Conservation (phyloP, 306 rosid species). For the Geum urbanum region DNA sequence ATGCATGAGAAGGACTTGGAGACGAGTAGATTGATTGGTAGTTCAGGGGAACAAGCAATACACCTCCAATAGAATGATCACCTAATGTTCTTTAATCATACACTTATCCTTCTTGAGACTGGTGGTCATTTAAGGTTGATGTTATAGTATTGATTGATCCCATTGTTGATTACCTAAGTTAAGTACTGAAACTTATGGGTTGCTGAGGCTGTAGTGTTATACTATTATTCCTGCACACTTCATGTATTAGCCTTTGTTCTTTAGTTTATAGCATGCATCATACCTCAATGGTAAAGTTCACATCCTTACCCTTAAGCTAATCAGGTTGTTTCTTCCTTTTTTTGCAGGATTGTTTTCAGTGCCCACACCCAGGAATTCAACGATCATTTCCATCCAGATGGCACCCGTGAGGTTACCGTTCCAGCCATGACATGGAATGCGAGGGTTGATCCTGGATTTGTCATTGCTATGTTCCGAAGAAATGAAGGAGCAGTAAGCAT, state of each 20-base stretch:
- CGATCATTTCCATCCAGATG: constrained; percentile 45
- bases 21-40: neutral
- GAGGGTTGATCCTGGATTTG: constrained; percentile 68
- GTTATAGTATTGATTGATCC: neutral
- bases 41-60: neutral
- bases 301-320: constrained; percentile 9
- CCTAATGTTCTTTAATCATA: neutral
- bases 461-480: constrained; percentile 52
- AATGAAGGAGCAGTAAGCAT: constrained; percentile 45
- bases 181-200: neutral
- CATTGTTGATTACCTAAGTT: neutral
- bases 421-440: constrained; percentile 74
- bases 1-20: neutral
- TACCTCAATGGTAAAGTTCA: neutral
- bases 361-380: constrained; percentile 48
- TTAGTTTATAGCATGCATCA: neutral
- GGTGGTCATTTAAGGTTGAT: neutral
- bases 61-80: neutral
- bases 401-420: constrained; percentile 54
- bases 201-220: neutral
- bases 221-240: neutral
- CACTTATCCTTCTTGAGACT: neutral
- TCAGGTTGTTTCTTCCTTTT: neutral
- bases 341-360: constrained; percentile 57
- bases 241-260: neutral